Percentiles rank a stretch among this genome's conserved stretches.
phyloP scores from a whole-genome alignment of 768 basidiomycete species.

The Lanmaoa pseudosensibilis region DNA sequence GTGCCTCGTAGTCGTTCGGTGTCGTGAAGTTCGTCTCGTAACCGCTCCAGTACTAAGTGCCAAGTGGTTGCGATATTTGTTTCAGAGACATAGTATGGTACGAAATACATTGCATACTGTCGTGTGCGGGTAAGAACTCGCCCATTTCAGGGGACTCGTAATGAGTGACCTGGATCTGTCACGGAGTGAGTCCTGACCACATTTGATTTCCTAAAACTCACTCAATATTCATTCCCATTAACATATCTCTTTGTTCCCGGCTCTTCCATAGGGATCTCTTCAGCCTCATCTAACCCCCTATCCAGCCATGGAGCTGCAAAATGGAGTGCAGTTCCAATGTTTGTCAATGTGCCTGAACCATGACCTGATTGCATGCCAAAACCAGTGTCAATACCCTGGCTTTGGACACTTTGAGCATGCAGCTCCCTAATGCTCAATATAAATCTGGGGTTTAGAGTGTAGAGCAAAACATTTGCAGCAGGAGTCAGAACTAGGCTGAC shows the following conservation, averaged over 20 bases:
- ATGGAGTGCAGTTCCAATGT: background rate
- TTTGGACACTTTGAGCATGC: background rate
- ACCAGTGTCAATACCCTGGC: background rate
- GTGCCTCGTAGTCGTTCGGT: background rate
- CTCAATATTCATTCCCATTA: background rate
- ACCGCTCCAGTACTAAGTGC: too few species aligned
- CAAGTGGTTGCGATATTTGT: background rate
- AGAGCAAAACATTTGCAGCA: background rate
- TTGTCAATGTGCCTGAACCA: background rate
- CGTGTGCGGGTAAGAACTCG: too few species aligned
- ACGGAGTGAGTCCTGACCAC: background rate
- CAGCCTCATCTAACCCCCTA: background rate
- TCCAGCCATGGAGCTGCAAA: background rate
- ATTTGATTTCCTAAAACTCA: background rate
- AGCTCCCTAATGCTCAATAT: conserved; percentile 6
- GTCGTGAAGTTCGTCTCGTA: background rate
- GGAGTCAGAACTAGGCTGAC: background rate
- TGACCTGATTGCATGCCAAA: background rate
- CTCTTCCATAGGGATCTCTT: background rate
- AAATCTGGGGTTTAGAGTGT: conserved; percentile 2
- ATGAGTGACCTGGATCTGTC: too few species aligned
- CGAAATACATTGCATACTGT: too few species aligned
- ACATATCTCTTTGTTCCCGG: too few species aligned
- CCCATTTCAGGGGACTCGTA: too few species aligned
- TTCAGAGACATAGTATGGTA: too few species aligned